Evolutionary conservation across 305 asterid genomes (phyloP).

Genomic region (Solanum hybrid): DNA sequence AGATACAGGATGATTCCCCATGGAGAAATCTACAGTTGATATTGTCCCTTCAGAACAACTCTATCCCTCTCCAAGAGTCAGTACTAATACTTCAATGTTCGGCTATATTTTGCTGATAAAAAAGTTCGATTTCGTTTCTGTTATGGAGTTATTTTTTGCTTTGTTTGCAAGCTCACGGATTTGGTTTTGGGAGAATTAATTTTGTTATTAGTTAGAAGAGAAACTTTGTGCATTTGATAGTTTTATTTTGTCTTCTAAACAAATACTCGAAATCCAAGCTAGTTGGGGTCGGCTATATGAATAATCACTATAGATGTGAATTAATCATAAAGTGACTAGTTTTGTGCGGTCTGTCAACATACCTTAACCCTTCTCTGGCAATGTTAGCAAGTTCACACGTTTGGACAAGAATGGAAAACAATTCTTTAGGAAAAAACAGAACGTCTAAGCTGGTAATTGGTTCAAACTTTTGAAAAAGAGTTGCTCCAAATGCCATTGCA

Average conservation of each 20-base stretch:
- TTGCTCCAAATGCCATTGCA: background rate
- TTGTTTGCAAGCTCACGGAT: background rate
- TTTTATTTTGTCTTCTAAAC: background rate
- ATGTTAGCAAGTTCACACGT: background rate
- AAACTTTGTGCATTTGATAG: background rate
- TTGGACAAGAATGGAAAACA: background rate
- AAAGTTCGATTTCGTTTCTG: background rate
- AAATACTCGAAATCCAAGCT: background rate
- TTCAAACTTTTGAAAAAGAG: background rate
- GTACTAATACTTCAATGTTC: background rate
- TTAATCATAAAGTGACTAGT: background rate
- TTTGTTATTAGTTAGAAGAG: background rate
- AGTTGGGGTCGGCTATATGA: background rate
- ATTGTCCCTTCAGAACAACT: slow-evolving; percentile 44
- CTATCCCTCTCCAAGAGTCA: slow-evolving; percentile 34
- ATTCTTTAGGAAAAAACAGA: background rate
- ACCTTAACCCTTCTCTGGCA: background rate
- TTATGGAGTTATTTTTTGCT: background rate
- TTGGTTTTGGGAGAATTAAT: background rate
- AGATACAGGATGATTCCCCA: slow-evolving; percentile 23
- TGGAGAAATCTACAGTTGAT: slow-evolving; percentile 67
- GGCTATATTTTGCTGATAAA: background rate
- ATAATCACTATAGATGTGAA: background rate
- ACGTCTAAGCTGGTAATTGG: background rate
- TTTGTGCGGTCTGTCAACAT: background rate